Evolutionary conservation across 2,329 filamentous ascomycete species (phyloP), one percentile per base, ranked within the genome.

Genomic region (Lecanoromycetidae sp.): DNA sequence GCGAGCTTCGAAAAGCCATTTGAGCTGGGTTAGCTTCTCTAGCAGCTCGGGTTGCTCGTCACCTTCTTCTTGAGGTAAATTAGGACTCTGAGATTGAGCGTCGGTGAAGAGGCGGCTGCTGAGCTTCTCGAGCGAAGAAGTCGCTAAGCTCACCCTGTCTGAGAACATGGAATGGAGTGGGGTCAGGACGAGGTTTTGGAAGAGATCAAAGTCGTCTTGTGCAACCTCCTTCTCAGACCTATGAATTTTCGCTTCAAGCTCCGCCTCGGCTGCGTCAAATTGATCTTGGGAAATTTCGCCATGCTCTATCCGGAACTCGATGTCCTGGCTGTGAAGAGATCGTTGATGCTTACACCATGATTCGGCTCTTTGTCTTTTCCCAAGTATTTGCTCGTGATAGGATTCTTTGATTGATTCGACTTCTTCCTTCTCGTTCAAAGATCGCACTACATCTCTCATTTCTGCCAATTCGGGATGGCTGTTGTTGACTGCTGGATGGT

Each of bases 401-500:
- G 60, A 65, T 34, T 66, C 58, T 47, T 39, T 41, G 17, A 51
- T 47, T 19, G 23, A 23, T 17, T 54, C 42, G 29, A 39, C 37
- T 33, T 78, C 72, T 58, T 87, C 85, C 1, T 80, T 81, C 0
- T 70, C 72, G 48, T 81, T 75, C 4, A 94, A 67, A 1, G 74
- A 72, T 12, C 87, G 78, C 17, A 95, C 83, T 0, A 79, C 75
- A 3, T 73, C 79, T 41, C 91, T 80, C 38, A 85, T 88, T 1
- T 79, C 74, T 0, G 82, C 75, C n/a, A 98, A 74, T 54, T 93
- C 83, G 0, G 91, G 91, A 59, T 98, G 91, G 56, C 79, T 93
- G 59, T 96, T 98, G 62, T 94, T 95, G 13, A 96, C 85, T 0
- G 91, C 91, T 7, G 91, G 91, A 57, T 96, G 84, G 59, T 96